Conservation (phyloP, 2,329 filamentous ascomycete species). For the Neonectria magnoliae region DNA sequence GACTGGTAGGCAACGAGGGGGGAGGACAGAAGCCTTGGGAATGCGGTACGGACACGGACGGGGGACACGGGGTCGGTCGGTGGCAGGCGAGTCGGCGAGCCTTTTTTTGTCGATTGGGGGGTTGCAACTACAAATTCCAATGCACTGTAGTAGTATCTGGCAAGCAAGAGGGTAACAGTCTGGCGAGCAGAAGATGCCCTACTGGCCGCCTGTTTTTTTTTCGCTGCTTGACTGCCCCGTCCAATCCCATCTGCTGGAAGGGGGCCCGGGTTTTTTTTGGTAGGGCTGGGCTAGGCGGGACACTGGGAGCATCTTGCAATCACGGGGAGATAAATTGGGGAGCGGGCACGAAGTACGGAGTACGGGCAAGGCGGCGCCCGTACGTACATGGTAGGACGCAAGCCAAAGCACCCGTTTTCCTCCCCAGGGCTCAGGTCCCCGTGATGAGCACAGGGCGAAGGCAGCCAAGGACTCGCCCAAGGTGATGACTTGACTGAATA, state of each 20-base stretch:
- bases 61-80: constrained; percentile 27
- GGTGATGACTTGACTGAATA: no score
- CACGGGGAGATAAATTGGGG: not conserved
- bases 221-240: not conserved
- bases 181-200: not conserved
- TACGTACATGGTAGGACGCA: not conserved
- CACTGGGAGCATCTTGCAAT: not conserved
- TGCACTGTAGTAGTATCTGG: no score
- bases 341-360: not conserved
- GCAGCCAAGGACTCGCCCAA: no score
- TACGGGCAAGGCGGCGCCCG: not conserved
- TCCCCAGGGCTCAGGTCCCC: not conserved
- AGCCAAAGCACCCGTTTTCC: not conserved
- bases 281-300: not conserved
- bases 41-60: constrained; percentile 25
- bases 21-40: not conserved
- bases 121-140: not conserved
- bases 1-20: constrained; percentile 20
- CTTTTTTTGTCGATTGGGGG: no score
- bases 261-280: not conserved
- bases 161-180: not conserved
- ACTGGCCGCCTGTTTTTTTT: not conserved
- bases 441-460: not conserved
- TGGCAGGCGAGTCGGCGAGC: constrained; percentile 24
- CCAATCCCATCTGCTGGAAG: not conserved